These are phyloP conservation scores for Lobosporangium transversale DNA, from an alignment of 192 early-diverging fungal species.

Conservation along the genomic window DNA sequence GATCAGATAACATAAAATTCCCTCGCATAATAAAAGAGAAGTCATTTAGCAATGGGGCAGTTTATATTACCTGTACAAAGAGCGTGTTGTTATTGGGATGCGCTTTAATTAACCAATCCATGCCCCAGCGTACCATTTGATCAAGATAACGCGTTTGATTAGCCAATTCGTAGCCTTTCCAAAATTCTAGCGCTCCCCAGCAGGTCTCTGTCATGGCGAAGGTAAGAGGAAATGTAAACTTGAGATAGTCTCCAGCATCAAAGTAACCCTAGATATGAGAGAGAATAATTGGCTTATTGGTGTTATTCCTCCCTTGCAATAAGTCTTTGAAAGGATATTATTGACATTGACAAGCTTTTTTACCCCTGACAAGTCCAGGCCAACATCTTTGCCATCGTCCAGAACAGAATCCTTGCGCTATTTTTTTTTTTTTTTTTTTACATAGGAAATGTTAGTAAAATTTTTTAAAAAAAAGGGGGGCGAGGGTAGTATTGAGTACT, in stretches of 20 bases:
- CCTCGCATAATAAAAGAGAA: too few relatives aligned
- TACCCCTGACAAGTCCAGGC: slow-evolving; percentile 56
- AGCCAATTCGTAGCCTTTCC: slow-evolving; percentile 61
- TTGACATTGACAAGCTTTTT: not conserved
- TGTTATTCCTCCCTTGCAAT: not conserved
- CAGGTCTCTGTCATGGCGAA: slow-evolving; percentile 57
- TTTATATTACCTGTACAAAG: slow-evolving; percentile 64
- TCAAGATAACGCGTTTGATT: slow-evolving; percentile 55
- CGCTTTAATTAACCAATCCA: slow-evolving; percentile 69
- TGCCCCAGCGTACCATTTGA: slow-evolving; percentile 67
- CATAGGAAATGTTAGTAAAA: not conserved
- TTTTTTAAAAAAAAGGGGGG: not conserved
- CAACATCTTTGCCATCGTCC: slow-evolving; percentile 53
- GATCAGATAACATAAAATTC: not conserved
- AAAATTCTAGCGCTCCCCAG: slow-evolving; percentile 68
- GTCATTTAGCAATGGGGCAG: too few relatives aligned
- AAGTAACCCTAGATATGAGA: slow-evolving; percentile 62
- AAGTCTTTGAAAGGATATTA: not conserved
- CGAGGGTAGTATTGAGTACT: too few relatives aligned
- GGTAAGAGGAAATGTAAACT: slow-evolving; percentile 70
- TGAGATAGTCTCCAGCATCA: slow-evolving; percentile 68
- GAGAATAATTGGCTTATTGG: not conserved
- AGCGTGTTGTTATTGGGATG: slow-evolving; percentile 63
- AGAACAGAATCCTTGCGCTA: slow-evolving; percentile 56
- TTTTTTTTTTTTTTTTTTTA: too few relatives aligned